Evolutionary conservation across 2,329 filamentous ascomycete genomes (phyloP).

Genomic region (Apiospora pterosperma): DNA sequence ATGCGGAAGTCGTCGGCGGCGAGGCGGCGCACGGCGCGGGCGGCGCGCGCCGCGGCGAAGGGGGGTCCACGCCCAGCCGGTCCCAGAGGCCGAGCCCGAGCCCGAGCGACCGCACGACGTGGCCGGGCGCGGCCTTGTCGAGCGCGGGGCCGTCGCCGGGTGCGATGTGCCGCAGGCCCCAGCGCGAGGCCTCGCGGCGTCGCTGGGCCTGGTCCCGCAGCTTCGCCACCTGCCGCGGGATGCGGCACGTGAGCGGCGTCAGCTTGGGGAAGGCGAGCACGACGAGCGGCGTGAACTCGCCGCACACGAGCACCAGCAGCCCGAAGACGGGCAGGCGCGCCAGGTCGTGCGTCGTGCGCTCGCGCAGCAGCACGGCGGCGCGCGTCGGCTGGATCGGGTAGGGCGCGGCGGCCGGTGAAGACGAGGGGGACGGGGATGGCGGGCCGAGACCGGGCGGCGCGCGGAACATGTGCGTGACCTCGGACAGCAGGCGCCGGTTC

Average conservation of each 20-base stretch:
- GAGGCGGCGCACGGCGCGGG: constrained; percentile 58
- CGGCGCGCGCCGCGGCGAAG: constrained; percentile 54
- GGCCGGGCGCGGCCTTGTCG: constrained; percentile 10
- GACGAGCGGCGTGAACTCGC: constrained; percentile 81
- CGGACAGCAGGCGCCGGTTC: constrained; percentile 56
- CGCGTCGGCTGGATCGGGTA: constrained; percentile 54
- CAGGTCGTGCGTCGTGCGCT: constrained; percentile 68
- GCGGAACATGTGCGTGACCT: constrained; percentile 32
- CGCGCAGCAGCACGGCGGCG: constrained; percentile 66
- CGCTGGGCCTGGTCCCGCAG: constrained; percentile 50
- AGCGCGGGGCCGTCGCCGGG: constrained; percentile 14
- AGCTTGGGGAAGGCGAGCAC: constrained; percentile 67
- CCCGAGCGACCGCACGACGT: constrained; percentile 23
- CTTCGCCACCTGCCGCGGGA: constrained; percentile 69
- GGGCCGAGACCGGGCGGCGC: constrained; percentile 14
- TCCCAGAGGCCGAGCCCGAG: constrained; percentile 49
- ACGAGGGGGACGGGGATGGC: background rate
- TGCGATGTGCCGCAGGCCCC: constrained; percentile 31
- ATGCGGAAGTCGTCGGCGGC: constrained; percentile 70
- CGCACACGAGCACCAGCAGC: constrained; percentile 71
- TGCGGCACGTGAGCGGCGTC: constrained; percentile 78
- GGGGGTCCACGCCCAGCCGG: constrained; percentile 43
- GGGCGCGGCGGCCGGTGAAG: constrained; percentile 29
- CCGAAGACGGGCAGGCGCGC: constrained; percentile 76
- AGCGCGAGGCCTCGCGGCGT: constrained; percentile 47